Evolutionary conservation across 73 alveolate species (phyloP).

Genomic region (Paramecium primaurelia): DNA sequence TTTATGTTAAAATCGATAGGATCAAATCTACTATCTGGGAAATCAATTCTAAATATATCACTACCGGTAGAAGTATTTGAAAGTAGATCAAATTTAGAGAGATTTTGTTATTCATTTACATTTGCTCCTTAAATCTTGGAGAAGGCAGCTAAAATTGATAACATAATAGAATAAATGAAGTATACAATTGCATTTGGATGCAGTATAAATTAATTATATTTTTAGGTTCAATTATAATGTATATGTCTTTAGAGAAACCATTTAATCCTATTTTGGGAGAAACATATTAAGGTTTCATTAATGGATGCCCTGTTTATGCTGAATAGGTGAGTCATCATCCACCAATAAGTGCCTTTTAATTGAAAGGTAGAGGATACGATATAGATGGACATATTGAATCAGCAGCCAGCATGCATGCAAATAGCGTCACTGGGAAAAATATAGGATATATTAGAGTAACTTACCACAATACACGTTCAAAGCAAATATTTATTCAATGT

Average conservation of each 20-base stretch:
- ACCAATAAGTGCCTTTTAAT: slow-evolving; percentile 59
- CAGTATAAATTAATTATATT: slow-evolving; percentile 48
- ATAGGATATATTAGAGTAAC: slow-evolving; percentile 50
- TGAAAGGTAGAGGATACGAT: slow-evolving; percentile 48
- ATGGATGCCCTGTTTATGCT: slow-evolving; percentile 63
- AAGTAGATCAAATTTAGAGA: slow-evolving; percentile 72
- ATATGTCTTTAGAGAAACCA: slow-evolving; percentile 75
- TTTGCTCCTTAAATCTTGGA: slow-evolving; percentile 70
- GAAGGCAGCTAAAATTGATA: slow-evolving; percentile 71
- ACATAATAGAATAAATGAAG: slow-evolving; percentile 70
- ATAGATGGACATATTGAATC: slow-evolving; percentile 59
- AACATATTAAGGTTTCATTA: slow-evolving; percentile 77
- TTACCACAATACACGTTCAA: slow-evolving; percentile 50
- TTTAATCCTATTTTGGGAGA: slow-evolving; percentile 92
- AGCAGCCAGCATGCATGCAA: slow-evolving; percentile 64
- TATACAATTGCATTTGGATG: slow-evolving; percentile 66
- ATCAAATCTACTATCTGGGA: slow-evolving; percentile 72
- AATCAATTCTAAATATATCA: slow-evolving; percentile 71
- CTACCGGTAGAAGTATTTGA: slow-evolving; percentile 82
- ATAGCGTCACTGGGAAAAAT: slow-evolving; percentile 59
- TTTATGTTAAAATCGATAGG: slow-evolving; percentile 75
- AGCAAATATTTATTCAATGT: slow-evolving; percentile 29
- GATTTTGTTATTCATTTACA: slow-evolving; percentile 61
- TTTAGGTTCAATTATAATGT: slow-evolving; percentile 55
- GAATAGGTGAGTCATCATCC: slow-evolving; percentile 71